phyloP scores from a whole-genome alignment of 169 alveolate genomes.

The Fabrea salina region DNA sequence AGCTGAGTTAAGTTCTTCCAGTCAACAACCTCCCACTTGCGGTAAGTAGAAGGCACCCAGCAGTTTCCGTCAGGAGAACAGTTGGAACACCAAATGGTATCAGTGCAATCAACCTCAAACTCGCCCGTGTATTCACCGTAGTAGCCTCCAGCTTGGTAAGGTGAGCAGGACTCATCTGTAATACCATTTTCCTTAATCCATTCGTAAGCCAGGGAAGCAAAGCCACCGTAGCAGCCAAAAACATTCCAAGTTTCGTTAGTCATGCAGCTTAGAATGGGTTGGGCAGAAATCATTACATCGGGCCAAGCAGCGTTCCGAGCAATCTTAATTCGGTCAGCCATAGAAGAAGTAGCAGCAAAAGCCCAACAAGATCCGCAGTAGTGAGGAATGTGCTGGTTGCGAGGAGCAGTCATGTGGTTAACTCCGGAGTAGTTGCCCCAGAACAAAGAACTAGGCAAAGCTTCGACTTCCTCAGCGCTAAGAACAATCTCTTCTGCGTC shows the following conservation, averaged over 20 bases:
- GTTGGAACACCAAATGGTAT: constrained; percentile 46
- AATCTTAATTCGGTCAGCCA: constrained; percentile 70
- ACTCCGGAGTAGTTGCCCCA: constrained; percentile 65
- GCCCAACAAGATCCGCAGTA: constrained; percentile 84
- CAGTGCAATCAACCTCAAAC: constrained; percentile 52
- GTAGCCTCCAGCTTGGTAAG: constrained; percentile 61
- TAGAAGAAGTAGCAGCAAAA: constrained; percentile 54
- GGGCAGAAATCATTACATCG: constrained; percentile 57
- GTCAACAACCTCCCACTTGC: constrained; percentile 44
- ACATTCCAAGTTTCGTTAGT: neutral
- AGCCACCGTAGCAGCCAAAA: constrained; percentile 68
- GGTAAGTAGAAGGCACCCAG: constrained; percentile 46
- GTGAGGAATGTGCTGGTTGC: constrained; percentile 71
- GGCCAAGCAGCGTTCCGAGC: constrained; percentile 66
- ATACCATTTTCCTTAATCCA: constrained; percentile 51
- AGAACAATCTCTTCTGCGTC: too few species aligned
- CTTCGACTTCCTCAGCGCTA: too few species aligned
- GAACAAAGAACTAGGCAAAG: constrained; percentile 43
- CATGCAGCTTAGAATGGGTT: constrained; percentile 59
- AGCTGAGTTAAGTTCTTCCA: constrained; percentile 36
- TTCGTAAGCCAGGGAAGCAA: constrained; percentile 40
- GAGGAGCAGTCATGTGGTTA: constrained; percentile 54
- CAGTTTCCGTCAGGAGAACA: constrained; percentile 48
- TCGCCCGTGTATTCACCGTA: constrained; percentile 19
- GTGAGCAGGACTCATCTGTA: constrained; percentile 76